A percentile compares a stretch with the other conserved stretches of the same genome.
Conservation (phyloP, 495 filamentous ascomycete species). For the Sordaria brevicollis region DNA sequence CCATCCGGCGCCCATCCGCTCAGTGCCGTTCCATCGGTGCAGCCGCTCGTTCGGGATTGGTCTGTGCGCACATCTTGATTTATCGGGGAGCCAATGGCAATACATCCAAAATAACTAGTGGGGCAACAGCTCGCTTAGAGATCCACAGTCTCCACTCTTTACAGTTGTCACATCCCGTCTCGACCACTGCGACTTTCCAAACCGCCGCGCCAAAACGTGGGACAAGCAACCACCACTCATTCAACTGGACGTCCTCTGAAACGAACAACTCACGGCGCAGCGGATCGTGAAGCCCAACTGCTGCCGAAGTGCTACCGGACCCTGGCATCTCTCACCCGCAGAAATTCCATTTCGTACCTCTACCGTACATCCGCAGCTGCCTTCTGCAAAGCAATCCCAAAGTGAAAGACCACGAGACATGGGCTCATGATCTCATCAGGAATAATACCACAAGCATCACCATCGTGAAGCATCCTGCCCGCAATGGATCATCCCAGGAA, state of each 20-base stretch:
- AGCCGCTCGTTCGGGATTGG: not conserved
- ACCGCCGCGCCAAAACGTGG: not conserved
- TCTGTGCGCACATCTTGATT: not conserved
- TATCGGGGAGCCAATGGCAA: not conserved
- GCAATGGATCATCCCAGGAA: constrained; percentile 9
- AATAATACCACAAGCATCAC: not conserved
- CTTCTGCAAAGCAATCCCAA: too few relatives aligned
- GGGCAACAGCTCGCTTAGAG: not conserved
- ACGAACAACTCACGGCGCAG: not conserved
- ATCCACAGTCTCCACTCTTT: not conserved
- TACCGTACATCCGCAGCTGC: too few relatives aligned
- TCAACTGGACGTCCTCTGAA: not conserved
- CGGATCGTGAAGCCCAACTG: not conserved
- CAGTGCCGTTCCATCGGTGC: not conserved
- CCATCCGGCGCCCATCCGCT: not conserved
- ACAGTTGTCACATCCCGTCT: not conserved
- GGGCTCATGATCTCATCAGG: too few relatives aligned
- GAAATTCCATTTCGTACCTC: too few relatives aligned
- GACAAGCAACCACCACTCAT: not conserved
- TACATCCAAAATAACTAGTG: not conserved
- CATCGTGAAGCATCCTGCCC: not conserved
- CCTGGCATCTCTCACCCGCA: not conserved
- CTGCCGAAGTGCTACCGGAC: not conserved
- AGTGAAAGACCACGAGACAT: not conserved
- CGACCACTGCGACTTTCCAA: not conserved